Evolutionary conservation across 495 filamentous ascomycete species (phyloP).

Genomic region (Penicillium egyptiacum): DNA sequence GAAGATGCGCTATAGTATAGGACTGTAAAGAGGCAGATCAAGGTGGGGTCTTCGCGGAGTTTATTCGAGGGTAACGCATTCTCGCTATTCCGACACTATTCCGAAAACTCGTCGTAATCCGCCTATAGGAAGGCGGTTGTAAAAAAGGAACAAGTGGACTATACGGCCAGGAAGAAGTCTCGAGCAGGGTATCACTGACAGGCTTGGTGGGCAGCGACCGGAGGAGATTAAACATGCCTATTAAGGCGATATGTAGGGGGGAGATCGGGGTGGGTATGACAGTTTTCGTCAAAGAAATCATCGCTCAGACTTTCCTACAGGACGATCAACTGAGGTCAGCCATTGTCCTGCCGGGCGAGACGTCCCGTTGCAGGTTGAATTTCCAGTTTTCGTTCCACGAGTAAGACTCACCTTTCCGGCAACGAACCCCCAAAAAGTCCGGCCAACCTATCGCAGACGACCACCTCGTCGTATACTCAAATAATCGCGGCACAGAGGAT

Average conservation of each 20-base stretch:
- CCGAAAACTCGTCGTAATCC: neutral
- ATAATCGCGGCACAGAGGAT: neutral
- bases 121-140: neutral
- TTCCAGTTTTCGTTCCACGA: neutral
- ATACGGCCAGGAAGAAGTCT: neutral
- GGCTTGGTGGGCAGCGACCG: neutral
- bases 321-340: neutral
- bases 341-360: neutral
- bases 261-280: neutral
- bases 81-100: neutral
- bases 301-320: neutral
- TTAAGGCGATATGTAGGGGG: neutral
- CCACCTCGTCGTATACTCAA: neutral
- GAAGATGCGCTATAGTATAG: no score
- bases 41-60: neutral
- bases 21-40: no score
- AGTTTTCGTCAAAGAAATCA: neutral
- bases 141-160: neutral
- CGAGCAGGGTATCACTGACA: neutral
- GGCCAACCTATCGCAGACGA: neutral
- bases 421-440: neutral
- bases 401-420: neutral
- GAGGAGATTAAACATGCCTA: neutral
- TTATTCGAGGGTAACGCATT: neutral
- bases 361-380: neutral